Evolutionary conservation across 2,329 filamentous ascomycete genomes (phyloP), one percentile per base, ranked within the genome.

Genomic region (Talaromyces atroroseus): DNA sequence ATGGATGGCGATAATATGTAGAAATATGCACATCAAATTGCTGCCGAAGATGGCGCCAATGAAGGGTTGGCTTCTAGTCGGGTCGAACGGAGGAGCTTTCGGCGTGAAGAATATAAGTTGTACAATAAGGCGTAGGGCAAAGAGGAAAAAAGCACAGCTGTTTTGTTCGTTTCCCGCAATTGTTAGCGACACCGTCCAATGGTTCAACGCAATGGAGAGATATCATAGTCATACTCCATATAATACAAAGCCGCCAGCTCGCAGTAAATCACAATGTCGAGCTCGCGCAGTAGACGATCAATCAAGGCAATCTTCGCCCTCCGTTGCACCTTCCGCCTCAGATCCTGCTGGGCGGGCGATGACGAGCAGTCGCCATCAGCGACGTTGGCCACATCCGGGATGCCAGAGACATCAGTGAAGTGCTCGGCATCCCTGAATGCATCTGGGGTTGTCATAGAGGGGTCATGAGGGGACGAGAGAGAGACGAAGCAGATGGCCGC

Each of bases 161-260:
- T 29, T 29, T 29, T 26, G 24, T 83, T 36, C 32, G 2, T 59
- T 36, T 49, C 3, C 10, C 46, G 54, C 23, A 52, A 14, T 23
- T 4, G n/a, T 38, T 36, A 46, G 49, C 29, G 32, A 23, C 2
- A 32, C 26, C 26, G 29, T 8, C 10, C 26, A 23, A 56, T 23
- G n/a, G 24, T 40, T 8, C 14, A 23, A 16, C 7, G 38, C 20
- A 16, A 24, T 34, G 38, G 12, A 14, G 5, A 38, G 34, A 23
- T 58, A 24, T 49, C 56, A 52, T 29, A 54, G 34, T 65, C 80
- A 64, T 75, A 85, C 82, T 86, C 83, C 70, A 85, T 77, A 67
- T 86, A 82, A 68, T 86, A 86, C 58, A 85, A 69, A 7, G 78
- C 76, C 38, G 82, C 82, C 58, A 86, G 72, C 71, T 86, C 75